Conservation (phyloP, 495 filamentous ascomycete genomes). For the Tirmania nivea region DNA sequence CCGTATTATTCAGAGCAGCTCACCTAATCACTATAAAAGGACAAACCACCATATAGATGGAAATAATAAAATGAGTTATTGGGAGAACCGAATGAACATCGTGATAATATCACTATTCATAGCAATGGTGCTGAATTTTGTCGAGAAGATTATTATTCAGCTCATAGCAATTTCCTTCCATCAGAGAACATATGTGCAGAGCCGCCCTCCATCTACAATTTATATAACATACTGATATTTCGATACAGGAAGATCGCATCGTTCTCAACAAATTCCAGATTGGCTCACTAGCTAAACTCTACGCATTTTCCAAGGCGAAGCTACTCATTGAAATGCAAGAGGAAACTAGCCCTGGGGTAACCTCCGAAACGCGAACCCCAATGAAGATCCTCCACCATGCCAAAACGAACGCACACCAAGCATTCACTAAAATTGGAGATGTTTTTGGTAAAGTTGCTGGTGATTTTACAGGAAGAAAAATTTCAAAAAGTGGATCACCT, state of each 20-base stretch:
- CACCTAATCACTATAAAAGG: conserved; percentile 24
- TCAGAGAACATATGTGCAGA: conserved; percentile 45
- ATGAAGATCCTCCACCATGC: conserved; percentile 41
- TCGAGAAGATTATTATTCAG: conserved; percentile 87
- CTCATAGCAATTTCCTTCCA: conserved; percentile 90
- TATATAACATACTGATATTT: neutral
- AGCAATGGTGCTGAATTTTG: conserved; percentile 54
- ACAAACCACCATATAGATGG: conserved; percentile 52
- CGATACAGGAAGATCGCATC: conserved; percentile 45
- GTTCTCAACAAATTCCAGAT: conserved; percentile 84
- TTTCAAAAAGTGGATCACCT: conserved; percentile 57
- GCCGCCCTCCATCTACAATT: neutral
- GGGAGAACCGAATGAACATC: conserved; percentile 68
- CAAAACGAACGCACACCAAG: conserved; percentile 47
- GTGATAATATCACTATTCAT: conserved; percentile 70
- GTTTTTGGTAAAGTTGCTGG: conserved; percentile 78
- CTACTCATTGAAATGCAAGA: conserved; percentile 22
- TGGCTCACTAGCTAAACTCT: conserved; percentile 57
- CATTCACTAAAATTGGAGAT: conserved; percentile 61
- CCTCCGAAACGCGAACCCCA: conserved; percentile 46
- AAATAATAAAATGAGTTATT: conserved; percentile 30
- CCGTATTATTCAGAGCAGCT: neutral
- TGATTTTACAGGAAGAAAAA: conserved; percentile 68
- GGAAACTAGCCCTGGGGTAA: conserved; percentile 2
- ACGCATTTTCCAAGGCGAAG: conserved; percentile 53